Conservation (phyloP, 2,329 filamentous ascomycete genomes). For the Alternaria angustiovoidea region DNA sequence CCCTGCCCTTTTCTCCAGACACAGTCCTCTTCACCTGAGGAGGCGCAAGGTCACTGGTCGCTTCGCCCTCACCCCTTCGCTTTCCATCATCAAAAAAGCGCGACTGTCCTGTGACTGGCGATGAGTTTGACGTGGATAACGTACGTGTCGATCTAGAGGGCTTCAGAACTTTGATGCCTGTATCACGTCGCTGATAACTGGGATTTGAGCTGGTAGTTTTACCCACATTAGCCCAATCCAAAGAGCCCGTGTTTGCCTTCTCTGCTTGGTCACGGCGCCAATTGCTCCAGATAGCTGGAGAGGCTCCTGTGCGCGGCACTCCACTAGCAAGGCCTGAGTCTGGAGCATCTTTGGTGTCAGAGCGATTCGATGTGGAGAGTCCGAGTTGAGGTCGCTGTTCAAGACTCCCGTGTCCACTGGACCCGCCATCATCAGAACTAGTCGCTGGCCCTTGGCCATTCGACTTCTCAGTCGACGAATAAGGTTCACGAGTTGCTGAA, state of each 20-base stretch:
- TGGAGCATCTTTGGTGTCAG: slow-evolving; percentile 33
- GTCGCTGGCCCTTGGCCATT: slow-evolving; percentile 24
- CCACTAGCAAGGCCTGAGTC: slow-evolving; percentile 28
- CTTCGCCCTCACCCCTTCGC: slow-evolving; percentile 41
- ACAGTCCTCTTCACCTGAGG: slow-evolving; percentile 39
- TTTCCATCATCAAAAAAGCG: slow-evolving; percentile 61
- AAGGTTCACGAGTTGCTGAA: slow-evolving; percentile 12
- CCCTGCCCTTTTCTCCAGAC: slow-evolving; percentile 49
- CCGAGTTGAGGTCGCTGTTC: slow-evolving; percentile 41
- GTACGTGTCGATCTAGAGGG: slow-evolving; percentile 71
- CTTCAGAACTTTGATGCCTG: slow-evolving; percentile 90
- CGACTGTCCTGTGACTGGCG: slow-evolving; percentile 49
- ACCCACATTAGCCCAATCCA: slow-evolving; percentile 65
- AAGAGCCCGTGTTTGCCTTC: slow-evolving; percentile 43
- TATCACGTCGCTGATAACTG: slow-evolving; percentile 73
- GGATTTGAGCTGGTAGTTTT: slow-evolving; percentile 63
- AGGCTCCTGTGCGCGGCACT: slow-evolving; percentile 40
- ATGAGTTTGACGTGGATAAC: slow-evolving; percentile 46
- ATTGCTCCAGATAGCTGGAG: slow-evolving; percentile 58
- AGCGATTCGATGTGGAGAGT: slow-evolving; percentile 25
- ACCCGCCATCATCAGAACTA: slow-evolving; percentile 42
- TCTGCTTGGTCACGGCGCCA: slow-evolving; percentile 56
- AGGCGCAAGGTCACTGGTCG: slow-evolving; percentile 12
- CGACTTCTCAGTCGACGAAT: slow-evolving; percentile 13
- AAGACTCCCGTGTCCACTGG: slow-evolving; percentile 39